Conservation (phyloP, 768 basidiomycete genomes). For the Psilocybe sp. region DNA sequence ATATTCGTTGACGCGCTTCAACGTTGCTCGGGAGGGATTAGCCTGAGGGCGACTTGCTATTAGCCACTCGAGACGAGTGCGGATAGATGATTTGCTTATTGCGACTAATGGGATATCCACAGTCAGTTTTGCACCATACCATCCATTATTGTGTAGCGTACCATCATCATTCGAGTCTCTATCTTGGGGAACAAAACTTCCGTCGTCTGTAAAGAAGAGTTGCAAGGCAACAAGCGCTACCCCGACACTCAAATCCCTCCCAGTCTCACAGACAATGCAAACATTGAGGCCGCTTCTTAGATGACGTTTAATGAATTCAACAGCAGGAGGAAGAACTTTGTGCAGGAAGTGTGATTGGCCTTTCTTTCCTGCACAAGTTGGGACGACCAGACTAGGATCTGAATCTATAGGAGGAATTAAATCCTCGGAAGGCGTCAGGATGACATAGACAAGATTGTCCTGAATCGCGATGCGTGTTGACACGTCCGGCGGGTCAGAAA, state of each 20-base stretch:
- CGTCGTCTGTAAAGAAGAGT: constrained; percentile 55
- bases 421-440: constrained; percentile 8
- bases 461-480: constrained; percentile 6
- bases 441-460: constrained; percentile 8
- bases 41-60: constrained; percentile 69
- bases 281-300: constrained; percentile 34
- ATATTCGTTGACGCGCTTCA: constrained; percentile 42
- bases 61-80: constrained; percentile 82
- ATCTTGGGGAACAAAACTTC: constrained; percentile 22
- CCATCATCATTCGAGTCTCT: neutral
- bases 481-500: constrained; percentile 20
- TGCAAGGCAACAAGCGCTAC: constrained; percentile 59
- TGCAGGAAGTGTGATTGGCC: constrained; percentile 46
- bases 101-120: neutral
- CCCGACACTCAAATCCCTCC: constrained; percentile 64
- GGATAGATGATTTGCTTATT: constrained; percentile 57
- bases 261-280: constrained; percentile 53
- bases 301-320: constrained; percentile 41
- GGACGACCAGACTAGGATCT: constrained; percentile 5
- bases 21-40: constrained; percentile 80
- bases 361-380: constrained; percentile 41
- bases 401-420: neutral
- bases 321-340: constrained; percentile 39
- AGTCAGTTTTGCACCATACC: neutral
- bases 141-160: neutral